Conservation (phyloP, 2,329 filamentous ascomycete genomes). For the Blumeria hordei region DNA sequence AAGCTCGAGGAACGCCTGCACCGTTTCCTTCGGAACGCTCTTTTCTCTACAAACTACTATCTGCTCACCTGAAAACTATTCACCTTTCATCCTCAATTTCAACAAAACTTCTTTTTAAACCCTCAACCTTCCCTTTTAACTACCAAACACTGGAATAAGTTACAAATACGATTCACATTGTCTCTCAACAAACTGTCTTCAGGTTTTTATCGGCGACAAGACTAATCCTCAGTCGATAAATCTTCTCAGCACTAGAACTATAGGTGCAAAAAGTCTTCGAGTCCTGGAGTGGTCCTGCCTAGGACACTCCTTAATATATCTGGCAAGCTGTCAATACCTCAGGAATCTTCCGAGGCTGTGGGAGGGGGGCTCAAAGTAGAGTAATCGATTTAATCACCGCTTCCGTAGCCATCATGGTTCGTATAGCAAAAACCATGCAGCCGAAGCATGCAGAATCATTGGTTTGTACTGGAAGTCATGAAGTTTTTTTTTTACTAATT, state of each 20-base stretch:
- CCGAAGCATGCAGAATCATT: slow-evolving; percentile 41
- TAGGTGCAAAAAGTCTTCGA: slow-evolving; percentile 4
- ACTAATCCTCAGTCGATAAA: background rate
- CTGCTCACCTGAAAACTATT: background rate
- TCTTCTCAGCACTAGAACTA: background rate
- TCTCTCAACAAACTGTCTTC: slow-evolving; percentile 4
- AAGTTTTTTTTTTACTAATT: slow-evolving; percentile 2
- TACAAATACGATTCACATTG: slow-evolving; percentile 1
- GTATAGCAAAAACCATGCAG: slow-evolving; percentile 43
- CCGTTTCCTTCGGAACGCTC: slow-evolving; percentile 13
- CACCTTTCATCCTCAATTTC: slow-evolving; percentile 1
- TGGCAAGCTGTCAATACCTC: slow-evolving; percentile 12
- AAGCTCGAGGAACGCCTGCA: slow-evolving; percentile 16
- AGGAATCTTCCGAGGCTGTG: slow-evolving; percentile 18
- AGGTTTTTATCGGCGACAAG: slow-evolving; percentile 2
- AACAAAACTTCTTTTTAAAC: background rate
- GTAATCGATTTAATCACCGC: slow-evolving; percentile 31
- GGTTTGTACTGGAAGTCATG: slow-evolving; percentile 21
- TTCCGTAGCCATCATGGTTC: slow-evolving; percentile 34
- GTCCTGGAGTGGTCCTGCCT: slow-evolving; percentile 14
- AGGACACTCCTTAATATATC: slow-evolving; percentile 15
- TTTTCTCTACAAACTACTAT: slow-evolving; percentile 7
- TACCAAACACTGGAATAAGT: slow-evolving; percentile 2
- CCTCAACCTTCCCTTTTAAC: background rate
- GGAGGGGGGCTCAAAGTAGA: slow-evolving; percentile 21